phyloP scores from a whole-genome alignment of 2,329 filamentous ascomycete species.

The Neofusicoccum sp. region DNA sequence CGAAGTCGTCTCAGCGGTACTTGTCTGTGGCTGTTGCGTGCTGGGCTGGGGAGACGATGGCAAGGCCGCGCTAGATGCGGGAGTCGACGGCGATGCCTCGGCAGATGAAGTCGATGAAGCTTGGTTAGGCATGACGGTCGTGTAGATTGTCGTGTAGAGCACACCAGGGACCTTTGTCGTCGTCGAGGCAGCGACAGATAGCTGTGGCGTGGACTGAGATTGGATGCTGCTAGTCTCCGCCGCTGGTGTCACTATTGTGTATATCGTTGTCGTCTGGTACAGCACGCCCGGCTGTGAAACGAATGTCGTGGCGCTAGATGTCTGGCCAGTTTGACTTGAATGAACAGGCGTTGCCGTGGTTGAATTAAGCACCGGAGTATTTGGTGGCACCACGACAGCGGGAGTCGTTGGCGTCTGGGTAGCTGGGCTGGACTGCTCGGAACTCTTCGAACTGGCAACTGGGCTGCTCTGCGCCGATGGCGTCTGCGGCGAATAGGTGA shows the following conservation, averaged over 20 bases:
- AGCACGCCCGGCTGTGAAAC: background rate
- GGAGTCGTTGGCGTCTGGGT: background rate
- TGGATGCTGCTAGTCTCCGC: background rate
- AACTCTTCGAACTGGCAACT: background rate
- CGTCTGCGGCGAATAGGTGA: background rate
- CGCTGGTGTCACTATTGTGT: background rate
- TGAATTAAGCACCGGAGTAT: background rate
- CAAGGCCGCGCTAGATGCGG: background rate
- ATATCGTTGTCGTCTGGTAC: conserved; percentile 12
- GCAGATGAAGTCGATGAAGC: background rate
- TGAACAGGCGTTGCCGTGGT: background rate
- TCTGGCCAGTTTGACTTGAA: background rate
- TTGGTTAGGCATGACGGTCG: conserved; percentile 23
- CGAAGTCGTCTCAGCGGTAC: background rate
- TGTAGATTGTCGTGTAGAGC: conserved; percentile 32
- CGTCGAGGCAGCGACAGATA: conserved; percentile 14
- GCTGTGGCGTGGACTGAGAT: background rate
- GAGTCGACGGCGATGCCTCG: conserved; percentile 1
- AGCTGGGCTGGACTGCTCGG: background rate
- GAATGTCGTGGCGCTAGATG: background rate
- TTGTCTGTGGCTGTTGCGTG: background rate
- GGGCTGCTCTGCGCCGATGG: background rate
- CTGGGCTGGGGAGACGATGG: background rate
- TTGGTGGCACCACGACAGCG: background rate
- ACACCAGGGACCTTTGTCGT: conserved; percentile 26